phyloP scores from a whole-genome alignment of 495 filamentous ascomycete species.

The Thermochaetoides thermophila region DNA sequence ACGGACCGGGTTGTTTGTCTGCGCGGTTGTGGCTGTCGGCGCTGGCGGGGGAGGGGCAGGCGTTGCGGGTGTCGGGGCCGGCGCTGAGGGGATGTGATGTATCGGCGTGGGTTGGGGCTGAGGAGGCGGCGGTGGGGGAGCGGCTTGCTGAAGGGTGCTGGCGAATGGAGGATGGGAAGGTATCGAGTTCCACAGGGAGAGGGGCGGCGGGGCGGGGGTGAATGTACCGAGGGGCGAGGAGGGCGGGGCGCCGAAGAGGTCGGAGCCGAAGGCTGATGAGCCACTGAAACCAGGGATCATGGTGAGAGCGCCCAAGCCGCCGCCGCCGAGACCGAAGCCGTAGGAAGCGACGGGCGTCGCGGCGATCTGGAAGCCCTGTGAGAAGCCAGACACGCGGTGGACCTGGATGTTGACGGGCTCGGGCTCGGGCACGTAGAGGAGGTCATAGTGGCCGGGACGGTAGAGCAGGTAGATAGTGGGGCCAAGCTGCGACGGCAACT shows the following conservation, averaged over 20 bases:
- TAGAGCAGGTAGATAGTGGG: slow-evolving; percentile 39
- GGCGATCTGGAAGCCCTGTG: slow-evolving; percentile 24
- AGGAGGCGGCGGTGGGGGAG: slow-evolving; percentile 14
- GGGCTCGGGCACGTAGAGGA: slow-evolving; percentile 54
- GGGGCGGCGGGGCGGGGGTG: slow-evolving; percentile 25
- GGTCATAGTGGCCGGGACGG: slow-evolving; percentile 78
- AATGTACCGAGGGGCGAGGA: slow-evolving; percentile 21
- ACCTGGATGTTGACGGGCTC: slow-evolving; percentile 39
- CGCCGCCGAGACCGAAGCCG: slow-evolving; percentile 19
- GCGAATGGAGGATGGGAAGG: no score
- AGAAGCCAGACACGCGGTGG: slow-evolving; percentile 28
- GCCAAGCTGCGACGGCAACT: slow-evolving; percentile 29
- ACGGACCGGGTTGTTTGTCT: slow-evolving; percentile 23
- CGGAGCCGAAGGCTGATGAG: slow-evolving; percentile 16
- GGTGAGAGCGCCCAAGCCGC: slow-evolving; percentile 28
- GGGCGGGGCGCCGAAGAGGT: slow-evolving; percentile 10
- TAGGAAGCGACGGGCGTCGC: slow-evolving; percentile 25
- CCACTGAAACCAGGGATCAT: slow-evolving; percentile 30
- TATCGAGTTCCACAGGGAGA: slow-evolving; percentile 30
- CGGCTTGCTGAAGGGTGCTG: slow-evolving; percentile 23
- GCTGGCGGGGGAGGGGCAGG: slow-evolving; percentile 1
- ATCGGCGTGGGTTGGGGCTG: slow-evolving; percentile 14
- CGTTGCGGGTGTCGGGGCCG: slow-evolving; percentile 18
- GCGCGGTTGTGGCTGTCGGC: slow-evolving; percentile 19
- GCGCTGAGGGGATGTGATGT: slow-evolving; percentile 8